These are phyloP conservation scores for Ogataea minuta DNA, from an alignment of 805 yeast species.

Conservation along the genomic window DNA sequence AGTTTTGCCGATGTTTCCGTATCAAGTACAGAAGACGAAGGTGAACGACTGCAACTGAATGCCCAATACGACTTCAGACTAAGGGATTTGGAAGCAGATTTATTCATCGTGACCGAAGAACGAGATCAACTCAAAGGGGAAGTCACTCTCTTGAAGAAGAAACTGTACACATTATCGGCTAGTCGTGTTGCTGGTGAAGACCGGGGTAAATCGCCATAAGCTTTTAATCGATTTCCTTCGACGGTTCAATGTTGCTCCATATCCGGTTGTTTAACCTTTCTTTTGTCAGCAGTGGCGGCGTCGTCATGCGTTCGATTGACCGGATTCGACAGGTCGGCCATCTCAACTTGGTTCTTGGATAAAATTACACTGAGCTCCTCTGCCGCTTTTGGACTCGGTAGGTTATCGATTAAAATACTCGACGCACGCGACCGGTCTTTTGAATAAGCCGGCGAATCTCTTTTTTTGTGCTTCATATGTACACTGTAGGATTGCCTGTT, in stretches of 20 bases:
- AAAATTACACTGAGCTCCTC: not conserved
- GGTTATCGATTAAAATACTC: not conserved
- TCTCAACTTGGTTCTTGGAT: not conserved
- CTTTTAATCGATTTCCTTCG: not conserved
- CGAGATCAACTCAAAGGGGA: slow-evolving; percentile 73
- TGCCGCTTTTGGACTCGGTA: not conserved
- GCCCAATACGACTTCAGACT: slow-evolving; percentile 73
- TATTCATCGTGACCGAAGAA: slow-evolving; percentile 77
- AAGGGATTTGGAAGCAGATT: slow-evolving; percentile 80
- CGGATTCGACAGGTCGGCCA: not conserved
- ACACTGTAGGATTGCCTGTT: slow-evolving; percentile 30
- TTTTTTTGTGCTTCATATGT: slow-evolving; percentile 22
- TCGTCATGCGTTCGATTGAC: too few relatives aligned
- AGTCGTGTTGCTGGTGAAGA: too few relatives aligned
- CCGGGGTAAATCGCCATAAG: not conserved
- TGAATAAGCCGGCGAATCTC: not conserved
- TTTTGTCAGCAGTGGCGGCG: too few relatives aligned
- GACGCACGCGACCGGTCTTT: too few relatives aligned
- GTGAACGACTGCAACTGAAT: slow-evolving; percentile 20
- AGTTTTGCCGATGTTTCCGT: slow-evolving; percentile 2
- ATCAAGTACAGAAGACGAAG: slow-evolving; percentile 1
- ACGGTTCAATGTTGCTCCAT: too few relatives aligned
- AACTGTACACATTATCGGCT: slow-evolving; percentile 33
- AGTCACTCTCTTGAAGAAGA: slow-evolving; percentile 57
- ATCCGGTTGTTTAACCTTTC: too few relatives aligned